phyloP scores from a whole-genome alignment of 1,284 basidiomycete species.

The Ustilago tritici region DNA sequence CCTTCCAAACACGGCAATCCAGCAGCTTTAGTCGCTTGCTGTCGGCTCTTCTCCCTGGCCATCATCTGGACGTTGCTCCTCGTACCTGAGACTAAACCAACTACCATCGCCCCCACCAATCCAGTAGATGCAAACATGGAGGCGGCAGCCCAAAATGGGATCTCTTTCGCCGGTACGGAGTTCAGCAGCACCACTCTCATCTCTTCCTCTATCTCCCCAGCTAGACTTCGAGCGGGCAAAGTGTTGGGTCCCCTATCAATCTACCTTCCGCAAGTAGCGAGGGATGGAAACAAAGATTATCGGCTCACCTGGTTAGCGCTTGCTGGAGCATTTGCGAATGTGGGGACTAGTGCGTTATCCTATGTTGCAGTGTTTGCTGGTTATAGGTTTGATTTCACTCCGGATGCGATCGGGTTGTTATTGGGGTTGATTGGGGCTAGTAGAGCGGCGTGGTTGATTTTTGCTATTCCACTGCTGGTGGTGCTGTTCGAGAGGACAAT shows the following conservation, averaged over 20 bases:
- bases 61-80: slow-evolving; percentile 34
- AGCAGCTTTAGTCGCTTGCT: slow-evolving; percentile 38
- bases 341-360: slow-evolving; percentile 40
- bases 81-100: slow-evolving; percentile 44
- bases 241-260: slow-evolving; percentile 42
- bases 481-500: slow-evolving; percentile 37
- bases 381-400: slow-evolving; percentile 50
- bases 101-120: slow-evolving; percentile 1
- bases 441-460: slow-evolving; percentile 42
- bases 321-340: slow-evolving; percentile 40
- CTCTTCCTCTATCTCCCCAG: slow-evolving; percentile 6
- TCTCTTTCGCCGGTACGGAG: not conserved
- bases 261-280: slow-evolving; percentile 32
- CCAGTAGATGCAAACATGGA: not conserved
- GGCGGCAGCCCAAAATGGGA: not conserved
- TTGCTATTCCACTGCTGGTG: slow-evolving; percentile 42
- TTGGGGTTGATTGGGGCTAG: slow-evolving; percentile 40
- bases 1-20: slow-evolving; percentile 47
- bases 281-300: slow-evolving; percentile 41
- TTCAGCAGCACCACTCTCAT: not conserved
- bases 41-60: slow-evolving; percentile 39
- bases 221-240: slow-evolving; percentile 24
- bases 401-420: slow-evolving; percentile 42
- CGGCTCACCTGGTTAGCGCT: slow-evolving; percentile 43
- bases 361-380: slow-evolving; percentile 46